These are phyloP conservation scores for Pulveroboletus ravenelii DNA, from an alignment of 768 basidiomycete species.

Conservation along the genomic window DNA sequence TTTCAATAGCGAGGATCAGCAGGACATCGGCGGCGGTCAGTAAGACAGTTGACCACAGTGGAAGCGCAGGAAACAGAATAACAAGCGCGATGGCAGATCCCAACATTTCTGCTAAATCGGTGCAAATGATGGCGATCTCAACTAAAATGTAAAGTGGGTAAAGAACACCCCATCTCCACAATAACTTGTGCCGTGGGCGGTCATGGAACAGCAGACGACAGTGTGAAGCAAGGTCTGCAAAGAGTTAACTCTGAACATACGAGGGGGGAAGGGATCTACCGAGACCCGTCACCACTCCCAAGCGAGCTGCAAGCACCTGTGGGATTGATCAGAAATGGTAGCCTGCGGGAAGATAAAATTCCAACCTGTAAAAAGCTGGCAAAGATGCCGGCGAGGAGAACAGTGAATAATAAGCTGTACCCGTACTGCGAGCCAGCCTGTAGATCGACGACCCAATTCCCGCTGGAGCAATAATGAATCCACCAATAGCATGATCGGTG, in stretches of 20 bases:
- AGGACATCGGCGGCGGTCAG: slow-evolving; percentile 67
- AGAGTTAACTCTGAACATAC: slow-evolving; percentile 11
- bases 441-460: slow-evolving; percentile 89
- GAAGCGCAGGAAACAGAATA: slow-evolving; percentile 64
- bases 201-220: slow-evolving; percentile 62
- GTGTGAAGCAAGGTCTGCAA: slow-evolving; percentile 54
- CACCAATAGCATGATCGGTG: background rate
- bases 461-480: slow-evolving; percentile 35
- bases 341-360: background rate
- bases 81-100: slow-evolving; percentile 79
- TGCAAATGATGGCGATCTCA: slow-evolving; percentile 71
- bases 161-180: slow-evolving; percentile 55
- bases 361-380: slow-evolving; percentile 75
- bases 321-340: slow-evolving; percentile 3
- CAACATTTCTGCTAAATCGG: slow-evolving; percentile 77
- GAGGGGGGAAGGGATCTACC: slow-evolving; percentile 39
- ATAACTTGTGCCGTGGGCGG: slow-evolving; percentile 51
- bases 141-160: slow-evolving; percentile 63
- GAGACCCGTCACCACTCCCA: slow-evolving; percentile 80
- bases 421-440: slow-evolving; percentile 84
- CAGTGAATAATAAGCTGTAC: slow-evolving; percentile 80
- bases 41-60: slow-evolving; percentile 68
- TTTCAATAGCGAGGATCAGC: slow-evolving; percentile 64
- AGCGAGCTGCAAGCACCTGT: slow-evolving; percentile 69
- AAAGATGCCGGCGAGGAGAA: slow-evolving; percentile 77